Evolutionary conservation across 2,329 filamentous ascomycete species (phyloP), one percentile per base, ranked within the genome.

Genomic region (Neopestalotiopsis sp.): DNA sequence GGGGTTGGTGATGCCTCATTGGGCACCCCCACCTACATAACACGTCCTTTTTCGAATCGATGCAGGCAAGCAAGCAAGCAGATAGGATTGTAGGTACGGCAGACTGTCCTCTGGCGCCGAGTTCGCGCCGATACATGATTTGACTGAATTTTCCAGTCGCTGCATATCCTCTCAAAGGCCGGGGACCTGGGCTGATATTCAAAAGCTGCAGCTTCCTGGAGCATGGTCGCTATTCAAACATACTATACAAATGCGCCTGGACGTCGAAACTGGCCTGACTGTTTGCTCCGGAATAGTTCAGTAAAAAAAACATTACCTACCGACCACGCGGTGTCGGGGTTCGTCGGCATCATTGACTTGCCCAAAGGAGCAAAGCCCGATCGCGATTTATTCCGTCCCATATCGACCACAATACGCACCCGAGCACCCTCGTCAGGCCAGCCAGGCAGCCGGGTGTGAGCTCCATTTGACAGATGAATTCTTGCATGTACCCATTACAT

Each of bases 101-200:
- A 28, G 24, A 28, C 24, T 2, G 24, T 28, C 49, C 61, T 40
- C 24, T 63, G 45, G 61, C 67, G 24, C 24, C 67, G 67, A 68
- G 67, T 38, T 68, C 64, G 45, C 67, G 20, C 67, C 67, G 67
- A 68, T 40, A n/a, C 13, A 49, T n/a, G 42, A 49, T 28, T 28
- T 28, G 24, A 28, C 24, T 28, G 24, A 28, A 28, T 28, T 28
- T 28, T 28, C 24, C 24, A n/a, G 7, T 49, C 42, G 42, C 14
- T 49, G 42, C 42, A 13, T 14, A 49, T 49, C 13, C 42, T 49
- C n/a, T 13, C 14, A 13, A 49, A 49, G 14, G 42, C 42, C 42
- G 42, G 24, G 24, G 24, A 28, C 24, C 24, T 28, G 24, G 24
- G 24, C 24, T 28, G 24, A 28, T 28, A 28, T 28, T 28, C 42